A percentile compares a stretch with the other conserved stretches of the same genome.
phyloP scores from a whole-genome alignment of 768 basidiomycete genomes.

The Xerocomus brunneocitrinus region DNA sequence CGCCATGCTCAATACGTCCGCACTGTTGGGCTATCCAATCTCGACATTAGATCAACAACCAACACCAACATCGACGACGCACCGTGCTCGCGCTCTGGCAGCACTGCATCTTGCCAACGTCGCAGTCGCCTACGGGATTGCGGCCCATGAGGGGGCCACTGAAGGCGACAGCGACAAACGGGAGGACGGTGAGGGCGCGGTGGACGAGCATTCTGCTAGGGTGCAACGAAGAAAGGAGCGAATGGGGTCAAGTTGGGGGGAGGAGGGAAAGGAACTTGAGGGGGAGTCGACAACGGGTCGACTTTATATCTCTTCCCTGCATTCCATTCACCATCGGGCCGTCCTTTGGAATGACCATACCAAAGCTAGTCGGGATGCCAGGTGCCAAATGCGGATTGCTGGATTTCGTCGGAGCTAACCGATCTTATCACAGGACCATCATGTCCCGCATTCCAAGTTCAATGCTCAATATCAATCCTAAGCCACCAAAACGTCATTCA shows the following conservation, averaged over 20 bases:
- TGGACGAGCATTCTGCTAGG: constrained; percentile 13
- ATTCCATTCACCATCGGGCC: constrained; percentile 10
- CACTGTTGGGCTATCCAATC: constrained; percentile 9
- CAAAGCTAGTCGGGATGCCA: not conserved
- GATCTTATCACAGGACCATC: not conserved
- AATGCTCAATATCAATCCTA: not conserved
- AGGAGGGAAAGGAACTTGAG: constrained; percentile 6
- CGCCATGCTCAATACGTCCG: not conserved
- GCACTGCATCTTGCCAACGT: constrained; percentile 17
- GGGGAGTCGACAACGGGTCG: not conserved
- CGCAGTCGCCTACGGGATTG: constrained; percentile 26
- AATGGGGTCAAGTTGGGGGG: constrained; percentile 12
- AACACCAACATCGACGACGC: not conserved
- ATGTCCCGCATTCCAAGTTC: not conserved
- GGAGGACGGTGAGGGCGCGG: constrained; percentile 11
- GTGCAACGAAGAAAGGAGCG: constrained; percentile 21
- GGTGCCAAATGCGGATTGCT: not conserved
- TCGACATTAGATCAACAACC: constrained; percentile 4
- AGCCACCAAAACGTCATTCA: not conserved
- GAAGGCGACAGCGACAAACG: constrained; percentile 15
- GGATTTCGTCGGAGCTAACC: not conserved
- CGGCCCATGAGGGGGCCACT: constrained; percentile 20
- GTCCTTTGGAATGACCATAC: not conserved
- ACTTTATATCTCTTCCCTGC: constrained; percentile 18
- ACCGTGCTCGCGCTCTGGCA: constrained; percentile 21